Evolutionary conservation across 2,329 filamentous ascomycete genomes (phyloP).

Genomic region (Paracoccidioides brasiliensis): DNA sequence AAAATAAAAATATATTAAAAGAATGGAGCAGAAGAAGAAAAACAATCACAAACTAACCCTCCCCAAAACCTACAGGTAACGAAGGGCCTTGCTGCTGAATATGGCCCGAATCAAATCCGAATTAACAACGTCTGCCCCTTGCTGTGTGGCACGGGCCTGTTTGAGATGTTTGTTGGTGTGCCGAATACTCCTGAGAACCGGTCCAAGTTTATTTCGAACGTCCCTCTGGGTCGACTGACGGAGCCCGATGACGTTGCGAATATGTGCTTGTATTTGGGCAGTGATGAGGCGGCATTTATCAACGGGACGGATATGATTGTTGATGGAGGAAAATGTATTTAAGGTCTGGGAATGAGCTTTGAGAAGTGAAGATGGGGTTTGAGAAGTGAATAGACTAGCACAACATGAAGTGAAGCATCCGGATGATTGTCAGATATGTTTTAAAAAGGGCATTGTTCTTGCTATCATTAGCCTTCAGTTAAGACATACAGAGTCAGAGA

Average conservation of each 20-base stretch:
- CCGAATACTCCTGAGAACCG: conserved; percentile 34
- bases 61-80: conserved; percentile 34
- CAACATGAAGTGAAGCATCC: too few species aligned
- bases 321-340: conserved; percentile 40
- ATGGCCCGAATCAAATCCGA: conserved; percentile 56
- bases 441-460: too few species aligned
- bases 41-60: neutral
- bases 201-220: conserved; percentile 31
- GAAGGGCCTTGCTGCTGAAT: conserved; percentile 59
- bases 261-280: conserved; percentile 55
- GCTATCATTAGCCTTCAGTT: too few species aligned
- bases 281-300: conserved; percentile 58
- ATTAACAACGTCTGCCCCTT: conserved; percentile 61
- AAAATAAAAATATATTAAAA: too few species aligned
- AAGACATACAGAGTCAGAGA: too few species aligned
- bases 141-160: conserved; percentile 52
- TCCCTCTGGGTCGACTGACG: conserved; percentile 32
- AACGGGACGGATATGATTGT: conserved; percentile 59
- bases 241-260: conserved; percentile 52
- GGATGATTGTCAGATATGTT: too few species aligned
- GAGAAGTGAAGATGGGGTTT: too few species aligned
- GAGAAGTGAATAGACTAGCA: too few species aligned
- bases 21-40: neutral
- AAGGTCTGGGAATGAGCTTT: neutral
- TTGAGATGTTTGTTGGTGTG: conserved; percentile 32